phyloP scores from a whole-genome alignment of 805 yeast species.

The Metschnikowia vanudenii region DNA sequence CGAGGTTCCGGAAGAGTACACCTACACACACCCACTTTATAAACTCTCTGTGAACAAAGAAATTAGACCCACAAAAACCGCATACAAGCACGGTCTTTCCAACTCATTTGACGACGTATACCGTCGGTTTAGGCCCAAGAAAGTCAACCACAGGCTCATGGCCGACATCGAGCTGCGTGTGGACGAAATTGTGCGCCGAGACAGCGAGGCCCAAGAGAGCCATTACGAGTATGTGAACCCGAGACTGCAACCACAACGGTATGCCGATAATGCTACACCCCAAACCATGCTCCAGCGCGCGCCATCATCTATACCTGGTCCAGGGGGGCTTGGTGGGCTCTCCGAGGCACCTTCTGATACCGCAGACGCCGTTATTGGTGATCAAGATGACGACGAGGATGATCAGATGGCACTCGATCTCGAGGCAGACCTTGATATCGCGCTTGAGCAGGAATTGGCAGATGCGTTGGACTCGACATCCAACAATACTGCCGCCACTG shows the following conservation, averaged over 20 bases:
- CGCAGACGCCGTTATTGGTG: slow-evolving; percentile 4
- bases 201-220: slow-evolving; percentile 80
- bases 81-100: slow-evolving; percentile 75
- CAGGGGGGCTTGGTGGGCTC: background rate
- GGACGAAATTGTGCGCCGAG: slow-evolving; percentile 69
- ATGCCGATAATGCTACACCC: background rate
- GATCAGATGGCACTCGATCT: slow-evolving; percentile 35
- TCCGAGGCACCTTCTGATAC: background rate
- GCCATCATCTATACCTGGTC: background rate
- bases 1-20: slow-evolving; percentile 36
- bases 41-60: slow-evolving; percentile 31
- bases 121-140: slow-evolving; percentile 67
- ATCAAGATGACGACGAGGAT: slow-evolving; percentile 25
- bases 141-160: slow-evolving; percentile 66
- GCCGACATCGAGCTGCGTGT: slow-evolving; percentile 78
- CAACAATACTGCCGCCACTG: slow-evolving; percentile 20
- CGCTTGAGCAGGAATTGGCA: slow-evolving; percentile 56
- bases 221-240: slow-evolving; percentile 70
- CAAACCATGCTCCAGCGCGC: background rate
- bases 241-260: slow-evolving; percentile 29
- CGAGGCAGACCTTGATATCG: slow-evolving; percentile 37
- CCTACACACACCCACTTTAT: slow-evolving; percentile 42
- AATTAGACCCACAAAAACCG: slow-evolving; percentile 47
- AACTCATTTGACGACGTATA: slow-evolving; percentile 74
- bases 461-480: slow-evolving; percentile 47